These are phyloP conservation scores for Neonectria sp. DNA, from an alignment of 2,329 filamentous ascomycete species.

Conservation along the genomic window DNA sequence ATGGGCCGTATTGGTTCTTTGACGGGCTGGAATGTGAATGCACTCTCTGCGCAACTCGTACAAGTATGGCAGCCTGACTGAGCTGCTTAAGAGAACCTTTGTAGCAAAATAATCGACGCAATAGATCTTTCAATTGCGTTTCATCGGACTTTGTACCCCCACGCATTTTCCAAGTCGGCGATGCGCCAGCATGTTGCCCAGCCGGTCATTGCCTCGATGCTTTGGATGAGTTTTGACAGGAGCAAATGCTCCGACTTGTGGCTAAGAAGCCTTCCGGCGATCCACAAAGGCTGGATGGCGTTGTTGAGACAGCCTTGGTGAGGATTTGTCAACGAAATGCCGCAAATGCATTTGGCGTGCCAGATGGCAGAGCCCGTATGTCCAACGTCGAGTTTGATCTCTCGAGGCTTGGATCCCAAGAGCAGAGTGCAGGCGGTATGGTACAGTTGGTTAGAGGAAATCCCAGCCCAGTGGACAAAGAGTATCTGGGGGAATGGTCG, in stretches of 20 bases:
- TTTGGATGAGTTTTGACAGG: slow-evolving; percentile 61
- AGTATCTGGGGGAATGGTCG: slow-evolving; percentile 67
- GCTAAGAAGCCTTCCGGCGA: slow-evolving; percentile 68
- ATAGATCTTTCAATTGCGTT: slow-evolving; percentile 6
- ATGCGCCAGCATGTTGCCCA: slow-evolving; percentile 70
- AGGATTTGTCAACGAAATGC: slow-evolving; percentile 69
- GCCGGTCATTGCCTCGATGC: slow-evolving; percentile 66
- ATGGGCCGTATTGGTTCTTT: slow-evolving; percentile 55
- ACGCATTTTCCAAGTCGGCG: slow-evolving; percentile 61
- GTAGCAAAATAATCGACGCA: slow-evolving; percentile 13
- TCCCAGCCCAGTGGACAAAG: slow-evolving; percentile 68
- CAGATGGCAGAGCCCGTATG: slow-evolving; percentile 61
- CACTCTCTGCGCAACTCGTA: slow-evolving; percentile 44
- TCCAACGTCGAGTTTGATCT: slow-evolving; percentile 43
- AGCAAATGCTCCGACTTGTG: slow-evolving; percentile 61
- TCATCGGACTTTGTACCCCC: slow-evolving; percentile 55
- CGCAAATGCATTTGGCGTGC: slow-evolving; percentile 70
- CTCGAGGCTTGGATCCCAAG: slow-evolving; percentile 59
- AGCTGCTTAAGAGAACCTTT: slow-evolving; percentile 7
- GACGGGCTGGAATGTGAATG: slow-evolving; percentile 59
- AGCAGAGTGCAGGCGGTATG: slow-evolving; percentile 70
- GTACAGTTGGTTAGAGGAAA: slow-evolving; percentile 71
- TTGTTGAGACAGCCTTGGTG: slow-evolving; percentile 71
- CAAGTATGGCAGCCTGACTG: slow-evolving; percentile 49
- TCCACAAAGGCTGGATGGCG: slow-evolving; percentile 70